These are phyloP conservation scores for Boletus coccyginus DNA, from an alignment of 768 basidiomycete species.

Conservation along the genomic window DNA sequence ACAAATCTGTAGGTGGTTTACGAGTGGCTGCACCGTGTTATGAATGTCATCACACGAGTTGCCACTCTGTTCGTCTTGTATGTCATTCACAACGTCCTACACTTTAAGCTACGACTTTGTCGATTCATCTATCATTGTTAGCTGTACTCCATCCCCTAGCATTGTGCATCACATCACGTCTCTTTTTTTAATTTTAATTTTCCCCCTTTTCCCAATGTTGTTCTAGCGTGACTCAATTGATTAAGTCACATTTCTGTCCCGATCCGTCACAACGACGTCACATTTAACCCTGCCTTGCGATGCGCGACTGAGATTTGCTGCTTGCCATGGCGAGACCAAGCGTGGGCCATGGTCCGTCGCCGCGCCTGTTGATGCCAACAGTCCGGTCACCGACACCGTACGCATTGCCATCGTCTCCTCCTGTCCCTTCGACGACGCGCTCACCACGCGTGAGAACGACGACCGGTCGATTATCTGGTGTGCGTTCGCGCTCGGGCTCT, in stretches of 20 bases:
- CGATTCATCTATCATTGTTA: slow-evolving; percentile 2
- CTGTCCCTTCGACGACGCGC: slow-evolving; percentile 14
- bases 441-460: slow-evolving; percentile 25
- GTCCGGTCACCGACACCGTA: slow-evolving; percentile 25
- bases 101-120: slow-evolving; percentile 3
- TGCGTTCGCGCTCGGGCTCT: slow-evolving; percentile 35
- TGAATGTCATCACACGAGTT: slow-evolving; percentile 19
- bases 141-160: slow-evolving; percentile 18
- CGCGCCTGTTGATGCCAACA: slow-evolving; percentile 33
- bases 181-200: not conserved
- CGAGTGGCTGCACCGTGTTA: slow-evolving; percentile 62
- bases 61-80: slow-evolving; percentile 1
- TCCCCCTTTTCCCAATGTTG: not conserved
- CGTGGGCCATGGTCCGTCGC: not conserved
- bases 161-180: slow-evolving; percentile 17
- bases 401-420: slow-evolving; percentile 5
- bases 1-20: slow-evolving; percentile 62
- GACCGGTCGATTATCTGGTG: slow-evolving; percentile 25
- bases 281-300: not conserved
- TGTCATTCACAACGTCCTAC: slow-evolving; percentile 11
- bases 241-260: slow-evolving; percentile 14
- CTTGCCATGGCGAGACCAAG: slow-evolving; percentile 18
- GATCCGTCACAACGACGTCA: slow-evolving; percentile 6
- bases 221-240: slow-evolving; percentile 4
- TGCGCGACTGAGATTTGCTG: not conserved